These are phyloP conservation scores for Penicillium expansum DNA, from an alignment of 2,329 filamentous ascomycete species.

Conservation along the genomic window DNA sequence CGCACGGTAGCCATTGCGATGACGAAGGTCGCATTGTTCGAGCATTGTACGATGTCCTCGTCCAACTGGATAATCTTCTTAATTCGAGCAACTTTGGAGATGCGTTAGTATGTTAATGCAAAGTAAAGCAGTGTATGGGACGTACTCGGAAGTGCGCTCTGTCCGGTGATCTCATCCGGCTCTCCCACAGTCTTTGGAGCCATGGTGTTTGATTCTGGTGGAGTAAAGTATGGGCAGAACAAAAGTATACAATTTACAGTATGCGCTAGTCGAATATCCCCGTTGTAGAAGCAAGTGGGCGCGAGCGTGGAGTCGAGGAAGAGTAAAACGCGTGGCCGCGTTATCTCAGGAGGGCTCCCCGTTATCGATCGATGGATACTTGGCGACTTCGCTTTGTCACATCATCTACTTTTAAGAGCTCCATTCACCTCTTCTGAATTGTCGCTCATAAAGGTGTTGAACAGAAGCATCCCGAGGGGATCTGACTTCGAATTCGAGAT, in stretches of 20 bases:
- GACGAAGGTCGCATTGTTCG: constrained; percentile 89
- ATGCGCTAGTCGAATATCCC: neutral
- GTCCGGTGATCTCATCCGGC: constrained; percentile 78
- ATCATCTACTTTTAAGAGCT: constrained; percentile 8
- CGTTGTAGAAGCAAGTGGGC: constrained; percentile 1
- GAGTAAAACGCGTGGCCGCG: constrained; percentile 25
- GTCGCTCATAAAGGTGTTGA: neutral
- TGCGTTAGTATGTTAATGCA: constrained; percentile 6
- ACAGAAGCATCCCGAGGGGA: neutral
- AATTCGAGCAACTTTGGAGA: constrained; percentile 75
- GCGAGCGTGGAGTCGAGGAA: constrained; percentile 15
- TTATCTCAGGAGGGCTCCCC: constrained; percentile 27
- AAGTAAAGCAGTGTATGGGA: constrained; percentile 18
- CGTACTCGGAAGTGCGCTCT: constrained; percentile 80
- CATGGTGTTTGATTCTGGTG: constrained; percentile 54
- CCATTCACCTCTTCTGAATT: constrained; percentile 7
- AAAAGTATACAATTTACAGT: neutral
- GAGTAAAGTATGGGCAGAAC: neutral
- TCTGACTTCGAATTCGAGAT: neutral
- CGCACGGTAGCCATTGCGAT: constrained; percentile 83
- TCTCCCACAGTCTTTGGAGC: constrained; percentile 87
- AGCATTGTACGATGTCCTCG: constrained; percentile 79
- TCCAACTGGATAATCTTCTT: constrained; percentile 94
- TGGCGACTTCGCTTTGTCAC: constrained; percentile 20
- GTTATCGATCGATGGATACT: constrained; percentile 30